These are phyloP conservation scores for Xerocomus nothofagi DNA, from an alignment of 1,284 basidiomycete genomes.

Conservation along the genomic window DNA sequence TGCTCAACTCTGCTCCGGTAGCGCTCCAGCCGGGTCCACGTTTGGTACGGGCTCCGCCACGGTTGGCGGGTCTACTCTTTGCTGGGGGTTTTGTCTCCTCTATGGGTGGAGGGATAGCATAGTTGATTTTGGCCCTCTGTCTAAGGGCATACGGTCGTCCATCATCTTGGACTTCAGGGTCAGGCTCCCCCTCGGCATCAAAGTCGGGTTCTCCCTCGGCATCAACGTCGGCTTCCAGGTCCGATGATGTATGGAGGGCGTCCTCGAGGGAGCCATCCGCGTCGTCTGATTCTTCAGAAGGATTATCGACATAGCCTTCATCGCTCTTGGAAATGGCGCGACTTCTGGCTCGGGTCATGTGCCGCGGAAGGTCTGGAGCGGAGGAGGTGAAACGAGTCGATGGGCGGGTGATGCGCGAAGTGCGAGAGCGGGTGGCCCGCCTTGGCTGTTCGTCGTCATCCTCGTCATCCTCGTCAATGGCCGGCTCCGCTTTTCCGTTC, in stretches of 20 bases:
- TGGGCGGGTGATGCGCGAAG: constrained; percentile 32
- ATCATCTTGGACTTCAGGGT: constrained; percentile 45
- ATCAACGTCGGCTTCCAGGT: constrained; percentile 40
- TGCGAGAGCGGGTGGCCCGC: constrained; percentile 18
- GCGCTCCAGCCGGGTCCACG: constrained; percentile 71
- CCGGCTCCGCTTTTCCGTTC: constrained; percentile 34
- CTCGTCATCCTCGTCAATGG: constrained; percentile 27
- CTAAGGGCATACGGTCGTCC: constrained; percentile 66
- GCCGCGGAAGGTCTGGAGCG: constrained; percentile 17
- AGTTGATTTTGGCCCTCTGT: constrained; percentile 67
- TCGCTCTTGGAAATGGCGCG: constrained; percentile 43
- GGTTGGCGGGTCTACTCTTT: constrained; percentile 33
- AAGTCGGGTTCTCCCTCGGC: constrained; percentile 38
- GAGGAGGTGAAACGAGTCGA: constrained; percentile 19
- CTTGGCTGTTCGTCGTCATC: constrained; percentile 38
- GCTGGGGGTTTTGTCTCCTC: constrained; percentile 62
- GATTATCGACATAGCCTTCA: constrained; percentile 52
- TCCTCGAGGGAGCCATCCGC: constrained; percentile 61
- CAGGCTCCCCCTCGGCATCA: constrained; percentile 33
- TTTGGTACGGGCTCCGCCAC: constrained; percentile 39
- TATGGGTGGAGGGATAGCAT: constrained; percentile 72
- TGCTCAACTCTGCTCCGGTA: constrained; percentile 68
- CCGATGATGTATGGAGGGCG: constrained; percentile 49
- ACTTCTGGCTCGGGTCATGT: constrained; percentile 34
- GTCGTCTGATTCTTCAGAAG: constrained; percentile 52